Percentiles rank a stretch among this genome's conserved stretches.
Evolutionary conservation across 2,329 filamentous ascomycete species (phyloP).

Genomic region (Penicillium sp.): DNA sequence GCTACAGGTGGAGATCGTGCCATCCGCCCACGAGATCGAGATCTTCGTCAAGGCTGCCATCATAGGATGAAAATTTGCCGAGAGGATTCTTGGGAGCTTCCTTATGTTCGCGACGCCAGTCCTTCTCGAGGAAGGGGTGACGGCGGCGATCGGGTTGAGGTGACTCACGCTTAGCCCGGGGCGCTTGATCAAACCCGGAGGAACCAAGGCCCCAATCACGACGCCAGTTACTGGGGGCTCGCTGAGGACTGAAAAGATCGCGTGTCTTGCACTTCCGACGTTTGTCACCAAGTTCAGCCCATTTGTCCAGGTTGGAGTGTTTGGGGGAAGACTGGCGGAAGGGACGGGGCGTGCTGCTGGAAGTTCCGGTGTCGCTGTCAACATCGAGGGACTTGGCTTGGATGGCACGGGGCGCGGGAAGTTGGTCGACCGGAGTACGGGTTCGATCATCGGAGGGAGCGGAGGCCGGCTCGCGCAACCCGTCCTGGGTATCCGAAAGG

Average conservation of each 20-base stretch:
- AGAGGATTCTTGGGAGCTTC: conserved; percentile 30
- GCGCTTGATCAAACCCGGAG: conserved; percentile 35
- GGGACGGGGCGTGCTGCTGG: conserved; percentile 32
- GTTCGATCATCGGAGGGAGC: conserved; percentile 48
- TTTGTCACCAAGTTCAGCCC: conserved; percentile 73
- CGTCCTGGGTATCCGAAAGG: conserved; percentile 46
- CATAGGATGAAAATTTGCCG: conserved; percentile 42
- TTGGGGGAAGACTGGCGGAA: conserved; percentile 59
- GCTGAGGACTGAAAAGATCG: conserved; percentile 48
- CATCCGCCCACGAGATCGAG: conserved; percentile 95
- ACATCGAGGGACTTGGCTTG: conserved; percentile 51
- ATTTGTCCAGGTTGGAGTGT: conserved; percentile 64
- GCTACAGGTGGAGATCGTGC: conserved; percentile 62
- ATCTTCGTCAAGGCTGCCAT: conserved; percentile 59
- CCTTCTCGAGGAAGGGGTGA: conserved; percentile 40
- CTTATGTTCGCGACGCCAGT: conserved; percentile 43
- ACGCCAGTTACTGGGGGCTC: conserved; percentile 42
- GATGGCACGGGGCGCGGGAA: conserved; percentile 14
- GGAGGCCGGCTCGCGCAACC: conserved; percentile 52
- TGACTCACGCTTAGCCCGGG: conserved; percentile 33
- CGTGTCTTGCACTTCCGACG: conserved; percentile 62
- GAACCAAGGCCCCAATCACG: conserved; percentile 39
- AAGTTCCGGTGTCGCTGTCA: conserved; percentile 54
- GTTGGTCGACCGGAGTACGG: conserved; percentile 30
- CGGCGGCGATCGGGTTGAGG: conserved; percentile 30